Conservation (phyloP, 495 filamentous ascomycete species). For the Articulospora tetracladia region DNA sequence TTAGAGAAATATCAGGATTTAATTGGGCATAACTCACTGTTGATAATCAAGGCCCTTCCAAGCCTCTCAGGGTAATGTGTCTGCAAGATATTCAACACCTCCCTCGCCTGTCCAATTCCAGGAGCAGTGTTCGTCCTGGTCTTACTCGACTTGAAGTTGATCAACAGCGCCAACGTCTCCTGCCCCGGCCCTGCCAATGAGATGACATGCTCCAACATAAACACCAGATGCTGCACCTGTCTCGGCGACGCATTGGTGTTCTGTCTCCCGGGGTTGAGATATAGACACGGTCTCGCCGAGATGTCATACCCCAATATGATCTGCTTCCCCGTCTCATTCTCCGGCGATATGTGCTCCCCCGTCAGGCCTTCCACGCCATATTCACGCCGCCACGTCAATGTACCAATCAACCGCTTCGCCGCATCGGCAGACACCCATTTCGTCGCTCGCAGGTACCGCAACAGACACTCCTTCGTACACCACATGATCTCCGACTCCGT, state of each 20-base stretch:
- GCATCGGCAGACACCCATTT: slow-evolving; percentile 82
- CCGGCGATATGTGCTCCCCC: slow-evolving; percentile 76
- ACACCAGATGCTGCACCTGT: slow-evolving; percentile 92
- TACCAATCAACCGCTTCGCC: slow-evolving; percentile 71
- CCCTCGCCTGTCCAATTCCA: slow-evolving; percentile 66
- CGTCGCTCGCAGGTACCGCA: slow-evolving; percentile 88
- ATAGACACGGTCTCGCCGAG: slow-evolving; percentile 77
- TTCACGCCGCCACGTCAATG: slow-evolving; percentile 83
- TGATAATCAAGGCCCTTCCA: slow-evolving; percentile 83
- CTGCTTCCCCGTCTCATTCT: slow-evolving; percentile 97
- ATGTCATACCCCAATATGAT: slow-evolving; percentile 84
- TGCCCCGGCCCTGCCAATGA: slow-evolving; percentile 83
- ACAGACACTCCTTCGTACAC: slow-evolving; percentile 85
- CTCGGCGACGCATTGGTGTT: slow-evolving; percentile 87
- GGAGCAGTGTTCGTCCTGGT: slow-evolving; percentile 73
- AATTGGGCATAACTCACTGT: slow-evolving; percentile 52
- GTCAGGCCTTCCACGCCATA: slow-evolving; percentile 74
- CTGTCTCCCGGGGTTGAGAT: slow-evolving; percentile 82
- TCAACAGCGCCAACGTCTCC: slow-evolving; percentile 78
- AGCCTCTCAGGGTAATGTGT: slow-evolving; percentile 92
- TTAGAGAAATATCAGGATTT: background rate
- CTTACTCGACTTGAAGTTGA: slow-evolving; percentile 75
- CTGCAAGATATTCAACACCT: slow-evolving; percentile 83
- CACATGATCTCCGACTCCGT: slow-evolving; percentile 81
- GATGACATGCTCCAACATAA: slow-evolving; percentile 86